phyloP scores from a whole-genome alignment of 176 grass and related monocot genomes.

The Ensete ventricosum region DNA sequence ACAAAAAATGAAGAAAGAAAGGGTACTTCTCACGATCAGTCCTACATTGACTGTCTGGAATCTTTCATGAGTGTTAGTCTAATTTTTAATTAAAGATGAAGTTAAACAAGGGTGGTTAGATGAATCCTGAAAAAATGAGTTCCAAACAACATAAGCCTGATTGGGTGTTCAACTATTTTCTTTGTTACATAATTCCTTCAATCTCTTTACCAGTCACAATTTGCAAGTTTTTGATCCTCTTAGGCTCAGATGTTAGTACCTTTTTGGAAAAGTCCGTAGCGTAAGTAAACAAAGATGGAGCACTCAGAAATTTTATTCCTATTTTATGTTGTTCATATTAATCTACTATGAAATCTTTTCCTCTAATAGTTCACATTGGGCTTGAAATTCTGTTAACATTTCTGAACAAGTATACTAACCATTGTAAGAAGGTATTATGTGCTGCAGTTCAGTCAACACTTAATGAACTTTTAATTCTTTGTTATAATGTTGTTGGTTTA shows the following conservation, averaged over 20 bases:
- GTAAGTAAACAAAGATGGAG: background rate
- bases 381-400: background rate
- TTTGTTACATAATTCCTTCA: background rate
- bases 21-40: conserved; percentile 37
- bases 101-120: background rate
- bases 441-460: background rate
- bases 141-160: no score
- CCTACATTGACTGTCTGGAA: background rate
- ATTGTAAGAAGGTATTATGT: background rate
- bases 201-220: background rate
- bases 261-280: background rate
- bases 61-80: conserved; percentile 10
- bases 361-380: background rate
- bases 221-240: background rate
- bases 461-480: background rate
- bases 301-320: background rate
- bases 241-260: no score
- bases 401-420: background rate
- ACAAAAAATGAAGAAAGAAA: conserved; percentile 86
- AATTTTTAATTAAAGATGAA: background rate
- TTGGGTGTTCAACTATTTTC: background rate
- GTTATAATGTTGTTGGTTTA: background rate
- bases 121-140: no score
- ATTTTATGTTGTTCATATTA: background rate
- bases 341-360: background rate